These are phyloP conservation scores for Entomortierella beljakovae DNA, from an alignment of 192 early-diverging fungal species.

Conservation along the genomic window DNA sequence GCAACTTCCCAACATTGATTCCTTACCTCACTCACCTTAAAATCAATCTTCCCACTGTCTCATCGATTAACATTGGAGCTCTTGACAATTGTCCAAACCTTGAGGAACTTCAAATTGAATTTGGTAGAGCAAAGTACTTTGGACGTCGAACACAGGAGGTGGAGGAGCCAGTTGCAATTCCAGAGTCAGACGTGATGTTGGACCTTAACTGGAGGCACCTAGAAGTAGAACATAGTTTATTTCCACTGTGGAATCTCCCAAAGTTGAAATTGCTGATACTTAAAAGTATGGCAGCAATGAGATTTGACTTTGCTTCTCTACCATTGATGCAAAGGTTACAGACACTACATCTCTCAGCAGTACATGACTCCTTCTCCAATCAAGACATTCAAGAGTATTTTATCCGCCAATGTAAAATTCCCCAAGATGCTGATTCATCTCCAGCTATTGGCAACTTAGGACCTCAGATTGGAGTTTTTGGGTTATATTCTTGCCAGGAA, in stretches of 20 bases:
- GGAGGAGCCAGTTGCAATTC: neutral
- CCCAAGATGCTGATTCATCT: neutral
- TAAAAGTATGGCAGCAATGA: neutral
- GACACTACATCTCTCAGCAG: neutral
- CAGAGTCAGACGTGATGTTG: neutral
- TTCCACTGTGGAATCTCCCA: conserved; percentile 8
- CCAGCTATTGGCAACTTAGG: neutral
- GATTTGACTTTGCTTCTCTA: neutral
- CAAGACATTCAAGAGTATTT: neutral
- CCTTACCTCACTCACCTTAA: neutral
- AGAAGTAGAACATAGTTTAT: neutral
- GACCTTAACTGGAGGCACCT: neutral
- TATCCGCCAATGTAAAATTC: neutral
- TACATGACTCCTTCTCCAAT: neutral
- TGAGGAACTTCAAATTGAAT: conserved; percentile 3
- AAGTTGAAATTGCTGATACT: neutral
- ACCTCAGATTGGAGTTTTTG: neutral
- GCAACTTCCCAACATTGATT: neutral
- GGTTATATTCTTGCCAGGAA: neutral
- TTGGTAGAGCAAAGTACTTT: neutral
- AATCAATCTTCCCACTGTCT: neutral
- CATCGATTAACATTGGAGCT: neutral
- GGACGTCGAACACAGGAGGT: neutral
- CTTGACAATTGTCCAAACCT: conserved; percentile 18
- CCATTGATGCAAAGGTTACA: neutral